Percentiles rank a stretch among this genome's conserved stretches.
phyloP scores from a whole-genome alignment of 2,329 filamentous ascomycete species.

The Colletotrichum gigasporum region DNA sequence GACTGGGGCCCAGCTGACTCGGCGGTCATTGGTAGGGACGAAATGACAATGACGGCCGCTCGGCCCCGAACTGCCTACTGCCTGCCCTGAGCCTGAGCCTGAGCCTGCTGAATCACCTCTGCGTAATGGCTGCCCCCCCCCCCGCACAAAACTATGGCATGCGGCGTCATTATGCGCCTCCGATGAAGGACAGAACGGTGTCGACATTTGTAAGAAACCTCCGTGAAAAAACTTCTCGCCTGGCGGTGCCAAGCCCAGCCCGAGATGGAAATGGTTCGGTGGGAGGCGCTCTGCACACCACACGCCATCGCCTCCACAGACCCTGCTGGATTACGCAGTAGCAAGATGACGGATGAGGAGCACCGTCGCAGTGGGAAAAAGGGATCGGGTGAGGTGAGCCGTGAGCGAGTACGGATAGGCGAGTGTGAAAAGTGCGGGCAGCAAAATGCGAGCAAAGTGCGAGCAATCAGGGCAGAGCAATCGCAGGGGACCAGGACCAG shows the following conservation, averaged over 20 bases:
- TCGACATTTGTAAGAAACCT: too few relatives aligned
- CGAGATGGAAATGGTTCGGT: neutral
- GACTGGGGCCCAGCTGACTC: slow-evolving; percentile 32
- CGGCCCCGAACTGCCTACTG: neutral
- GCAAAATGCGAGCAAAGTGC: slow-evolving; percentile 3
- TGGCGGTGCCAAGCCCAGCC: neutral
- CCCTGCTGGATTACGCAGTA: too few relatives aligned
- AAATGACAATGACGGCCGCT: slow-evolving; percentile 16
- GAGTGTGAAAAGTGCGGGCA: too few relatives aligned
- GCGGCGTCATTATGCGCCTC: too few relatives aligned
- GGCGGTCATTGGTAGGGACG: slow-evolving; percentile 23
- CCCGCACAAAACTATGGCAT: too few relatives aligned
- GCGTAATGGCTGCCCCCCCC: too few relatives aligned
- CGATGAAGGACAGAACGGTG: too few relatives aligned
- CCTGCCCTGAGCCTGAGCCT: too few relatives aligned
- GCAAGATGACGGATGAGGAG: neutral
- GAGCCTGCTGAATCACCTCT: neutral
- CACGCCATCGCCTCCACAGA: neutral
- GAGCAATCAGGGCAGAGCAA: neutral
- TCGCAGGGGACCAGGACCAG: neutral
- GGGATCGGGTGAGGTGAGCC: neutral
- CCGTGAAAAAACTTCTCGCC: too few relatives aligned
- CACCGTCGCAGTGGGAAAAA: neutral
- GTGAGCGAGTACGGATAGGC: neutral
- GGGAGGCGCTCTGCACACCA: neutral